Percentiles rank a stretch among this genome's conserved stretches.
Evolutionary conservation across 1,139 yeast genomes (phyloP).

Genomic region (Candida frijolesensis): DNA sequence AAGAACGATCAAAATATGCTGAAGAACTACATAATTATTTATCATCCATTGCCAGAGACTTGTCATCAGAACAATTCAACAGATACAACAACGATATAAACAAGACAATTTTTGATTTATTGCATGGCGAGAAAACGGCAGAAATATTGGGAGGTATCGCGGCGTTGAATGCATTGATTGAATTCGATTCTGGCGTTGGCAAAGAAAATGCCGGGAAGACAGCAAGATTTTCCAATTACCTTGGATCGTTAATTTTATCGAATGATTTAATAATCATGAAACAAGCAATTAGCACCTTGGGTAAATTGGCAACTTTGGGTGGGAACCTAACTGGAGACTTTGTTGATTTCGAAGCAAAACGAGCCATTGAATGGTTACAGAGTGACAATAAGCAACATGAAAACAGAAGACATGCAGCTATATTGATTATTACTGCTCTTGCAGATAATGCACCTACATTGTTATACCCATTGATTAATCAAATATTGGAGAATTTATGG

Average conservation of each 20-base stretch:
- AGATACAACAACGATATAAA: conserved; percentile 84
- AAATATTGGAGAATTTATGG: conserved; percentile 85
- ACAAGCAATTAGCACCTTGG: conserved; percentile 83
- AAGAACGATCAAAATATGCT: conserved; percentile 62
- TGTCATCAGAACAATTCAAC: conserved; percentile 76
- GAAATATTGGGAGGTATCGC: conserved; percentile 89
- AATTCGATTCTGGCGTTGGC: conserved; percentile 63
- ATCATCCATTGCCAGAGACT: conserved; percentile 71
- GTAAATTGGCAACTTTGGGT: conserved; percentile 86
- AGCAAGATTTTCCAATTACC: conserved; percentile 85
- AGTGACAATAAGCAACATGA: conserved; percentile 76
- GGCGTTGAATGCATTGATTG: conserved; percentile 86
- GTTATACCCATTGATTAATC: conserved; percentile 74
- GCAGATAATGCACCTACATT: conserved; percentile 89
- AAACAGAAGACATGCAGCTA: conserved; percentile 86
- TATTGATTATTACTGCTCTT: conserved; percentile 77
- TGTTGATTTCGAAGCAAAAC: conserved; percentile 88
- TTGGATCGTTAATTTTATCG: conserved; percentile 78
- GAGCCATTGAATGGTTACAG: conserved; percentile 90
- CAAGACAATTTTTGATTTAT: conserved; percentile 81
- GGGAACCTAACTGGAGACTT: conserved; percentile 88
- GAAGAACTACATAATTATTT: conserved; percentile 67
- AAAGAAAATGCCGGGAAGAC: conserved; percentile 88
- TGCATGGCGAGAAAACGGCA: conserved; percentile 70
- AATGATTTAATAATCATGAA: conserved; percentile 84